Evolutionary conservation across 1,284 basidiomycete species (phyloP).

Genomic region (Malassezia cuniculi): DNA sequence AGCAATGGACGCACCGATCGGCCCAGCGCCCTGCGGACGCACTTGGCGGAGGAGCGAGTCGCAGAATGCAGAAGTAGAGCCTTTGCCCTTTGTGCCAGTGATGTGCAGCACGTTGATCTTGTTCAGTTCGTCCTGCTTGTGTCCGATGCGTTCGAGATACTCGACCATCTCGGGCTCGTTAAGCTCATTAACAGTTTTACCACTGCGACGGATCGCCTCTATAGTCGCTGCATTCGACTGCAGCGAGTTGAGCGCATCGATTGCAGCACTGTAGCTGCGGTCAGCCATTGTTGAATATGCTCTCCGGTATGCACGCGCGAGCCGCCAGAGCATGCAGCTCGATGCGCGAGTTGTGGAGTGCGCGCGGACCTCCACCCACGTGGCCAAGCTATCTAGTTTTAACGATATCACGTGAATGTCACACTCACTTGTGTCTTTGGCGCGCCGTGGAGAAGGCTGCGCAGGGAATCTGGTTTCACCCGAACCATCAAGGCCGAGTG

Average conservation of each 20-base stretch:
- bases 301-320: too few relatives aligned
- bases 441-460: too few relatives aligned
- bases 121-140: constrained; percentile 67
- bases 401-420: constrained; percentile 8
- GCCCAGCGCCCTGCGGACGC: not conserved
- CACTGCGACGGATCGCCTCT: constrained; percentile 67
- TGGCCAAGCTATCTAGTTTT: constrained; percentile 15
- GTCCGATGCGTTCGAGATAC: constrained; percentile 75
- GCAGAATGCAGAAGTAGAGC: constrained; percentile 81
- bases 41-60: constrained; percentile 36
- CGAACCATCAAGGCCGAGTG: constrained; percentile 17
- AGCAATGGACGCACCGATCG: constrained; percentile 17
- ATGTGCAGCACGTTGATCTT: constrained; percentile 85
- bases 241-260: constrained; percentile 74
- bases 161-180: constrained; percentile 81
- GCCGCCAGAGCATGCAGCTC: too few relatives aligned
- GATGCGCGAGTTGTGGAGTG: too few relatives aligned
- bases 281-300: not conserved
- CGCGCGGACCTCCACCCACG: too few relatives aligned
- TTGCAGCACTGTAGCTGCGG: constrained; percentile 54
- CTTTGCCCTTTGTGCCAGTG: constrained; percentile 97
- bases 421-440: too few relatives aligned
- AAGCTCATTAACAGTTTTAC: constrained; percentile 56
- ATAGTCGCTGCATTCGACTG: constrained; percentile 87
- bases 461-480: too few relatives aligned